These are phyloP conservation scores for Aspergillus heteromorphus DNA, from an alignment of 495 filamentous ascomycete genomes.

Conservation along the genomic window DNA sequence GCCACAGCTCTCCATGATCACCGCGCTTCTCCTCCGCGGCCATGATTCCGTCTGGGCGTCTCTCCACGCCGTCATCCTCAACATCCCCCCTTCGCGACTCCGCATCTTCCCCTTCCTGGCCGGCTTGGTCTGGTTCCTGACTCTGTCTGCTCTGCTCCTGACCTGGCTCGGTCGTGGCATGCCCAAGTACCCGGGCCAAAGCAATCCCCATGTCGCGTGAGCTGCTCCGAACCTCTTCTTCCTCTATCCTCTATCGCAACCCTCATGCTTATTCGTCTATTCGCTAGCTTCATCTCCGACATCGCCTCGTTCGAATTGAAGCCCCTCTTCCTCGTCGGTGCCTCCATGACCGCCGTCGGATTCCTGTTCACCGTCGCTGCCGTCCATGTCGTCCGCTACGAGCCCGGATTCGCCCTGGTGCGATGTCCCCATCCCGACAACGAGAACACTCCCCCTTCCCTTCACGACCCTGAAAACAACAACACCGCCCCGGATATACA, in stretches of 20 bases:
- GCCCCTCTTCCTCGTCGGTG: conserved; percentile 19
- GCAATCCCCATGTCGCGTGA: conserved; percentile 16
- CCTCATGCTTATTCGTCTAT: background rate
- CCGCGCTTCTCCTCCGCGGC: conserved; percentile 8
- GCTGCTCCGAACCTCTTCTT: background rate
- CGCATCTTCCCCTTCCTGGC: conserved; percentile 17
- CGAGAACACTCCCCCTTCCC: background rate
- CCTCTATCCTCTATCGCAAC: background rate
- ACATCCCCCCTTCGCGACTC: conserved; percentile 16
- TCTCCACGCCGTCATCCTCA: conserved; percentile 18
- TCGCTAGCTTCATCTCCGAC: conserved; percentile 19
- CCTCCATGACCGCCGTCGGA: conserved; percentile 17
- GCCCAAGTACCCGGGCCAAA: conserved; percentile 18
- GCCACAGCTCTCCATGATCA: conserved; percentile 2
- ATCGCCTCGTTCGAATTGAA: conserved; percentile 20
- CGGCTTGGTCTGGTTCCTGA: conserved; percentile 19
- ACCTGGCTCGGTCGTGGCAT: conserved; percentile 19
- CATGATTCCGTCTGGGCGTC: conserved; percentile 16
- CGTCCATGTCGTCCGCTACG: conserved; percentile 20
- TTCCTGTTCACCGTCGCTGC: conserved; percentile 19
- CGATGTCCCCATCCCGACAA: background rate
- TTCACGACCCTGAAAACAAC: background rate
- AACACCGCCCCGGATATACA: background rate
- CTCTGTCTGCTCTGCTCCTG: conserved; percentile 13
- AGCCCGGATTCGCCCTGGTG: conserved; percentile 19